Conservation (phyloP, 257 asterid species). For the Cruciata laevipes region DNA sequence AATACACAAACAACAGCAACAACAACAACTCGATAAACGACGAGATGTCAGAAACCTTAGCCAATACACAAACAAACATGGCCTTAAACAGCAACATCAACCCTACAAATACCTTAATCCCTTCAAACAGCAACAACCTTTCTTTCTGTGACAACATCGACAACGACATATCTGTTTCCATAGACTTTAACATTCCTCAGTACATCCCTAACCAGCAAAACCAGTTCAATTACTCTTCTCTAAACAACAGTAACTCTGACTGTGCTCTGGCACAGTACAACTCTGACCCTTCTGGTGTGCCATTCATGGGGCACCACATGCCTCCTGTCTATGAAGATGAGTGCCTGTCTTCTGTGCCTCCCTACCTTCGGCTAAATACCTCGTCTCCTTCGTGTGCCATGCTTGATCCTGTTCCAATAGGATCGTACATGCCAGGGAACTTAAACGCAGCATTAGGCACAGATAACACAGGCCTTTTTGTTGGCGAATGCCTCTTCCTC, state of each 20-base stretch:
- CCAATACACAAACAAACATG: constrained; percentile 14
- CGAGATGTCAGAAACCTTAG: constrained; percentile 14
- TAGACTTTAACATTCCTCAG: constrained; percentile 54
- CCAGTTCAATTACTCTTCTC: constrained; percentile 27
- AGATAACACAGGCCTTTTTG: constrained; percentile 40
- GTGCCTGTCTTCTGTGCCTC: constrained; percentile 30
- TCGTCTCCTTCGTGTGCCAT: constrained; percentile 37
- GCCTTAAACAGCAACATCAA: constrained; percentile 8
- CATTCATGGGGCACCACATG: constrained; percentile 35
- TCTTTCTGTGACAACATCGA: constrained; percentile 41
- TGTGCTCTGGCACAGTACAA: constrained; percentile 28
- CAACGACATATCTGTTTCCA: constrained; percentile 70
- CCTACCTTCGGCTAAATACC: constrained; percentile 35
- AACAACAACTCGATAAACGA: constrained; percentile 9
- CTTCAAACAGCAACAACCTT: constrained; percentile 15
- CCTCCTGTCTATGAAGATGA: constrained; percentile 40
- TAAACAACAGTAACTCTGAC: constrained; percentile 20
- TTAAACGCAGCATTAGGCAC: constrained; percentile 30
- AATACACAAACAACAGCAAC: constrained; percentile 16
- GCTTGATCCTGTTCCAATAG: constrained; percentile 40
- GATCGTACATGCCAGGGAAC: constrained; percentile 33
- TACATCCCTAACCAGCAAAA: constrained; percentile 38
- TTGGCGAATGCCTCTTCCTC: constrained; percentile 32
- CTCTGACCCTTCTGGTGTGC: constrained; percentile 18
- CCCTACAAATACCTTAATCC: constrained; percentile 9